Evolutionary conservation across 257 asterid genomes (phyloP), one percentile per base, ranked within the genome.

Genomic region (Henckelia pumila): DNA sequence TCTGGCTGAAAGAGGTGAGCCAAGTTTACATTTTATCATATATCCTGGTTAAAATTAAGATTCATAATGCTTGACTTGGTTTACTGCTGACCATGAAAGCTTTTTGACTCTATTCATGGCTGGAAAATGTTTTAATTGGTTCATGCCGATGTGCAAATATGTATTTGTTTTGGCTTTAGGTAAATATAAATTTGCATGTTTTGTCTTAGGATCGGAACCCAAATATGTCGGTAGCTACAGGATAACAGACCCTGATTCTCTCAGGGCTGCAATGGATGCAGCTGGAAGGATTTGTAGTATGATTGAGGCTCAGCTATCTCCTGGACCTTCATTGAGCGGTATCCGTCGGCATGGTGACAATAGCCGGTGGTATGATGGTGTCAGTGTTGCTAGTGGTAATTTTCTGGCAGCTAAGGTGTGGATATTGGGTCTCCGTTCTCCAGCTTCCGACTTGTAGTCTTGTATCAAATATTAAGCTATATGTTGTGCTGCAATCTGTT

Each of bases 241-340:
- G 78, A 76, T 91, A 74, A 87, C 99, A 3, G 99, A 94, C 71
- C 57, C 95, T 55, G 95, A 91, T 70, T 89, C 99, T 59, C 96
- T 88, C 53, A 64, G 71, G 59, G 96, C 99, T 40, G 92, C 99
- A 59, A 85, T 85, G 86, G 88, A 86, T 82, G 94, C 99, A 30
- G 86, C 95, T 2, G 97, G 96, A 66, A 86, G 88, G 72, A 88
- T 85, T 70, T 88, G 89, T 28, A 83, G 82, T 55, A 75, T 88
- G 88, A 70, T 94, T 33, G 96, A 94, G 81, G 92, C 99, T n/a
- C 91, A 87, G 82, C 78, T 94, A 52, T 94, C 99, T n/a, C 95
- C 96, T 21, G 95, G 97, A 37, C 99, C 99, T 69, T 91, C 99
- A 70, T 83, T 94, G 69, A 82, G 83, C 69, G 95, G 91, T 25